Base-by-base conservation (phyloP, 108 stramenopile species). In the Pseudonitzschia multiseries region DNA sequence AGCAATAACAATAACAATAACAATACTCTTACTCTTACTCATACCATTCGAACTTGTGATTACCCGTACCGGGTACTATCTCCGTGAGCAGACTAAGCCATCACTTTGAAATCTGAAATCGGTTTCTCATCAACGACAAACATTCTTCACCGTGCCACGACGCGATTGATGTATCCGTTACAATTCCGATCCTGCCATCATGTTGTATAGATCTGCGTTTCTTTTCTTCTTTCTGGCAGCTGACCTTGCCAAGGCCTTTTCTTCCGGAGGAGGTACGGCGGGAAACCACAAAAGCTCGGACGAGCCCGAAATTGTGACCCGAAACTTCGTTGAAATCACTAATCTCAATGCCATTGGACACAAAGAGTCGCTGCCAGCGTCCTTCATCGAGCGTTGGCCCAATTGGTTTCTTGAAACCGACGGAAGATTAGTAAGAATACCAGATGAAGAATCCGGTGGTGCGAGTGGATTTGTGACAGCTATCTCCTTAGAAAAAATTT, bases 381-480 rank as follows among this genome's bases (percentile, higher is more conserved):
- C 66, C 4, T 69, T 76, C 4, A 53, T 69, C 20, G 48, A 52
- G 28, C 17, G n/a, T 5, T 76, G 75, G 75, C 68, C 75, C 14
- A 76, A 68, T 10, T 76, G 75, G 75, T 68, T 76, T 32, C 43
- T 76, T 0, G 75, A 76, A 29, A 41, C 29, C 22, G 68, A 60
- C 12, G 62, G 62, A 13, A 42, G 20, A 12, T 28, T 69, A 0
- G 12, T 22, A 8, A 69, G 68, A 41, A 76, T 76, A 36, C 69
- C 67, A 4, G 72, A 69, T 54, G 32, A 51, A 14, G 62, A 63
- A 5, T 41, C 33, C 0, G 57, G 15, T 31, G 57, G 13, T 31
- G 42, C 18, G 3, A 44, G 65, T 72, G 80, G 80, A 31, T 81
- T 70, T 56, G 76, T 81, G 36, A 65, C 27, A n/a, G 75, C 80